A percentile compares a stretch with the other conserved stretches of the same genome.
phyloP scores from a whole-genome alignment of 495 filamentous ascomycete species.

The Lophium mytilinum region DNA sequence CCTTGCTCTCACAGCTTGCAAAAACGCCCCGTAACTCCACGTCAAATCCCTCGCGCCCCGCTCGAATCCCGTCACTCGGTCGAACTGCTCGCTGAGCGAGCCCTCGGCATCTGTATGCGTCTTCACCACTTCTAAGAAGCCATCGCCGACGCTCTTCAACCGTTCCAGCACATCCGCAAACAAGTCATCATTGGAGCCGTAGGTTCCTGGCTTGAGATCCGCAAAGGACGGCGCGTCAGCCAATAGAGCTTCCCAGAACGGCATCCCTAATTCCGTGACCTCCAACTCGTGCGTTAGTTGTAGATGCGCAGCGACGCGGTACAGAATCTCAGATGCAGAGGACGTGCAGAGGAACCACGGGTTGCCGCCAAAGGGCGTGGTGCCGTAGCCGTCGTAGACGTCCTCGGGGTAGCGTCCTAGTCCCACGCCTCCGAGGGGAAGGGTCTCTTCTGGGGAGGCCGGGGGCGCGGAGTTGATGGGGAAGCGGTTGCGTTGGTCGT shows the following conservation, averaged over 20 bases:
- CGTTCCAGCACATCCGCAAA: constrained; percentile 26
- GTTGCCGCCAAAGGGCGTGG: constrained; percentile 30
- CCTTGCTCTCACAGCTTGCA: constrained; percentile 27
- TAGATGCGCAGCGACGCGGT: constrained; percentile 26
- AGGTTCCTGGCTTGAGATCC: constrained; percentile 1
- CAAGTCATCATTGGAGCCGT: constrained; percentile 13
- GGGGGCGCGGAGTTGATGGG: constrained; percentile 27
- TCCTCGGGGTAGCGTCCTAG: constrained; percentile 41
- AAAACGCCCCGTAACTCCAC: constrained; percentile 37
- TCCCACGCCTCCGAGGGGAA: constrained; percentile 25
- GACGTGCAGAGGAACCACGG: constrained; percentile 43
- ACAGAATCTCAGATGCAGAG: constrained; percentile 32
- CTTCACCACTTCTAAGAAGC: constrained; percentile 33
- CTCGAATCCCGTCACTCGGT: constrained; percentile 31
- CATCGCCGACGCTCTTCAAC: constrained; percentile 29
- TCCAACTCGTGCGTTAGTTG: constrained; percentile 13
- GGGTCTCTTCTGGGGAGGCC: constrained; percentile 15
- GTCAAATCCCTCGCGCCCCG: constrained; percentile 36
- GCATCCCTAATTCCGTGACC: constrained; percentile 24
- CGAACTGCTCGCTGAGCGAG: constrained; percentile 35
- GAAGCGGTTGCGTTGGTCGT: constrained; percentile 31
- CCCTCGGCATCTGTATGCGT: constrained; percentile 30
- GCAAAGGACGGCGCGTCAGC: constrained; percentile 5
- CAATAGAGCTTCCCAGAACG: constrained; percentile 30
- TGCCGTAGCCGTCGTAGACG: constrained; percentile 38